A percentile compares a stretch with the other conserved stretches of the same genome.
Conservation (phyloP, 2,329 filamentous ascomycete species). For the Thielaviopsis musarum region DNA sequence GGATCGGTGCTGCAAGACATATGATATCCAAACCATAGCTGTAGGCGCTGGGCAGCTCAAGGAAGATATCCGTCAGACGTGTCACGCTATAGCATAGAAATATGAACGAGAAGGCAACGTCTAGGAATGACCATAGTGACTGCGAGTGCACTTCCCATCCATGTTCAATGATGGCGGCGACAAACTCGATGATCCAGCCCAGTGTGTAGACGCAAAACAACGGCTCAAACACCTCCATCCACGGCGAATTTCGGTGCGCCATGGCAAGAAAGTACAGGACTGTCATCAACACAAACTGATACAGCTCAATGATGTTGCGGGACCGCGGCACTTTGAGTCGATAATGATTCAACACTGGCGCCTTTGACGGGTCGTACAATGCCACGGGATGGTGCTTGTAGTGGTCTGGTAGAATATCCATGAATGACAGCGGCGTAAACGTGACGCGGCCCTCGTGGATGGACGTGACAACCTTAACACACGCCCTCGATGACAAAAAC, state of each 20-base stretch:
- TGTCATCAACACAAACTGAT: slow-evolving; percentile 48
- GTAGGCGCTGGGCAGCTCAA: slow-evolving; percentile 24
- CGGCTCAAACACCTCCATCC: slow-evolving; percentile 28
- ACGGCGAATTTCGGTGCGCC: slow-evolving; percentile 35
- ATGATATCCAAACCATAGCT: slow-evolving; percentile 47
- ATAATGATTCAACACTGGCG: slow-evolving; percentile 52
- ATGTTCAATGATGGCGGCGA: slow-evolving; percentile 49
- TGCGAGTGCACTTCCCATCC: slow-evolving; percentile 53
- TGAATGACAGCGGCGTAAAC: slow-evolving; percentile 52
- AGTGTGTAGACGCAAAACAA: slow-evolving; percentile 46
- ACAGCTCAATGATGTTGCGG: slow-evolving; percentile 47
- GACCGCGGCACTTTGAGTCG: slow-evolving; percentile 54
- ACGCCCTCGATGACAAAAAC: slow-evolving; percentile 48
- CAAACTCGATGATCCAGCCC: slow-evolving; percentile 52
- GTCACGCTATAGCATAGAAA: slow-evolving; percentile 44
- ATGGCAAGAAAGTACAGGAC: slow-evolving; percentile 47
- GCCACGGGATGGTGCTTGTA: slow-evolving; percentile 56
- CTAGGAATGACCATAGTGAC: slow-evolving; percentile 59
- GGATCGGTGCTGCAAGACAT: slow-evolving; percentile 48
- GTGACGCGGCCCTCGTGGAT: slow-evolving; percentile 52
- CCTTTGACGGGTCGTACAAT: slow-evolving; percentile 49
- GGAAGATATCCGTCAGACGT: slow-evolving; percentile 38
- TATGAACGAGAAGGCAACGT: slow-evolving; percentile 49
- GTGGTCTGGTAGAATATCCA: slow-evolving; percentile 58
- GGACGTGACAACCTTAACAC: slow-evolving; percentile 52